These are phyloP conservation scores for Chytriomyces hyalinus DNA, from an alignment of 192 early-diverging fungal species.

Conservation along the genomic window DNA sequence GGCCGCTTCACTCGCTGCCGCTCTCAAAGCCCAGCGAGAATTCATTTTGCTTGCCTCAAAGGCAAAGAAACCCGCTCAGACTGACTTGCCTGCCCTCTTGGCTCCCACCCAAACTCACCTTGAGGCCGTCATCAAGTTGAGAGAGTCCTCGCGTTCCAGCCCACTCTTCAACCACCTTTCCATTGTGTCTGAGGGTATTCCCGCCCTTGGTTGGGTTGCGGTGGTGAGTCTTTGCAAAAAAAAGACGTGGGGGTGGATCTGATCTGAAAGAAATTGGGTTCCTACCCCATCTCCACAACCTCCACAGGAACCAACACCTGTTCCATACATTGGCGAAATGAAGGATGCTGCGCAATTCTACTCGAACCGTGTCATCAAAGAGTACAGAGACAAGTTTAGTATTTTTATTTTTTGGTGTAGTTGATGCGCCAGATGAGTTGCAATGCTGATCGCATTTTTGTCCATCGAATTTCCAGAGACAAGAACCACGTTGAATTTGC, in stretches of 20 bases:
- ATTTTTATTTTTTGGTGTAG: not conserved
- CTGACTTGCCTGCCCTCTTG: constrained; percentile 66
- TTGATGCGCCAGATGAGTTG: constrained; percentile 17
- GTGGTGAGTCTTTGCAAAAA: constrained; percentile 57
- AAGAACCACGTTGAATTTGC: constrained; percentile 85
- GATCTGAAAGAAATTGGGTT: constrained; percentile 19
- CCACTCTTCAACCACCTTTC: constrained; percentile 81
- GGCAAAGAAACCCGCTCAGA: constrained; percentile 77
- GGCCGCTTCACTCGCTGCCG: constrained; percentile 61
- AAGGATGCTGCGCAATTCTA: constrained; percentile 93
- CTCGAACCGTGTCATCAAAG: constrained; percentile 85
- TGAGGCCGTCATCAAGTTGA: constrained; percentile 66
- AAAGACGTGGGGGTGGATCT: constrained; percentile 3
- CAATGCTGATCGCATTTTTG: no score
- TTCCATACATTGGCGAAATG: constrained; percentile 85
- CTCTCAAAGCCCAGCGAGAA: constrained; percentile 73
- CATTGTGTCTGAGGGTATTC: constrained; percentile 84
- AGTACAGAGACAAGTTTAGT: constrained; percentile 82
- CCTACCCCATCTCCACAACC: not conserved
- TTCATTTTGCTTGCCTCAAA: constrained; percentile 75
- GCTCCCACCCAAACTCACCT: constrained; percentile 74
- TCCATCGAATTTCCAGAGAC: not conserved
- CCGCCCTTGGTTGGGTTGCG: constrained; percentile 91
- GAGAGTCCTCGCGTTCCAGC: constrained; percentile 67
- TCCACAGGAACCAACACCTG: constrained; percentile 80